Percentiles rank a stretch among this genome's conserved stretches.
Evolutionary conservation across 257 asterid species (phyloP).

Genomic region (Nicotiana tabacum): DNA sequence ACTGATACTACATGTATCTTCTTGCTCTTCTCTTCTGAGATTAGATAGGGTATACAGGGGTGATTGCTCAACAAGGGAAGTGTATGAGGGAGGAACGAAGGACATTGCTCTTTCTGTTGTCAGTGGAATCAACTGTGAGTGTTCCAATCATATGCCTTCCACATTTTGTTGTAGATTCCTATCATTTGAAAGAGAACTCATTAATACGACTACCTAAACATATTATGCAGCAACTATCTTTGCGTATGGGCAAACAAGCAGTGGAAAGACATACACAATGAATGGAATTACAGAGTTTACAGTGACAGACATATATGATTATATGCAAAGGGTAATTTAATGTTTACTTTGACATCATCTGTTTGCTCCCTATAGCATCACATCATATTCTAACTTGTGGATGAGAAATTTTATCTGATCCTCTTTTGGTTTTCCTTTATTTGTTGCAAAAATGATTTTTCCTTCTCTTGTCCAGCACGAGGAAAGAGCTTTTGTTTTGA

Average conservation of each 20-base stretch:
- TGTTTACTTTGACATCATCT: background rate
- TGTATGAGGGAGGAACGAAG: slow-evolving; percentile 77
- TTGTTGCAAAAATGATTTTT: background rate
- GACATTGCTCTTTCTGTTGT: slow-evolving; percentile 92
- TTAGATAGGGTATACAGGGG: slow-evolving; percentile 90
- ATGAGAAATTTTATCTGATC: background rate
- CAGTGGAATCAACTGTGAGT: slow-evolving; percentile 92
- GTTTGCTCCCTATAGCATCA: background rate
- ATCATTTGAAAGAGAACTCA: background rate
- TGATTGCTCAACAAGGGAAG: slow-evolving; percentile 75
- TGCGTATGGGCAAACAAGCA: slow-evolving; percentile 99
- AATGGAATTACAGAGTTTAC: slow-evolving; percentile 93
- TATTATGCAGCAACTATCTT: slow-evolving; percentile 78
- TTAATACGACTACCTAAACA: slow-evolving; percentile 1
- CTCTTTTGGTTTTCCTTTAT: background rate
- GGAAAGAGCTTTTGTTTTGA: slow-evolving; percentile 86
- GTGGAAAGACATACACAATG: slow-evolving; percentile 99
- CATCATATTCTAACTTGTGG: background rate
- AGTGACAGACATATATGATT: slow-evolving; percentile 60
- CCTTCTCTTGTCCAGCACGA: slow-evolving; percentile 52
- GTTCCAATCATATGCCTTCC: slow-evolving; percentile 15
- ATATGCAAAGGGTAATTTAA: slow-evolving; percentile 34
- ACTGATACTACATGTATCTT: background rate
- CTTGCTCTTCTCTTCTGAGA: slow-evolving; percentile 5
- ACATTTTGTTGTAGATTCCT: slow-evolving; percentile 5